Percentiles rank a stretch among this genome's conserved stretches.
phyloP scores from a whole-genome alignment of 306 rosid species.

The Clitoria ternatea region DNA sequence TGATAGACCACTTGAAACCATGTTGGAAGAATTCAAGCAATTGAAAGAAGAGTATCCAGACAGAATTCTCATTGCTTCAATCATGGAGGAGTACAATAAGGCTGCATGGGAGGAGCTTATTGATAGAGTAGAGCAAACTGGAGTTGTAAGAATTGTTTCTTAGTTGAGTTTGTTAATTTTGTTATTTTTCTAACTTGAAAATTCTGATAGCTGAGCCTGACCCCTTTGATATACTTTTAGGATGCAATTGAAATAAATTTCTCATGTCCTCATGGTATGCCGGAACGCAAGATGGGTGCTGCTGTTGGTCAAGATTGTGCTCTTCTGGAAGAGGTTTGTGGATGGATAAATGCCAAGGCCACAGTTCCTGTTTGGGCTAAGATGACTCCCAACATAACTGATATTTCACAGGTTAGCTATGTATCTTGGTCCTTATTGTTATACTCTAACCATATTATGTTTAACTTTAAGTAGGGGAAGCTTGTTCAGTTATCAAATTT shows the following conservation, averaged over 20 bases:
- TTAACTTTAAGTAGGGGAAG: background rate
- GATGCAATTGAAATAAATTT: conserved; percentile 92
- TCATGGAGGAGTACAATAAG: conserved; percentile 95
- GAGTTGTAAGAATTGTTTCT: conserved; percentile 62
- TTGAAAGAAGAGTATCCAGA: conserved; percentile 84
- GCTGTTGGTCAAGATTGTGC: conserved; percentile 95
- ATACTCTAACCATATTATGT: background rate
- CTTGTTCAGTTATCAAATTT: background rate
- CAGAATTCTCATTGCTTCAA: conserved; percentile 91
- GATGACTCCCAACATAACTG: conserved; percentile 99
- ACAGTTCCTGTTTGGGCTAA: conserved; percentile 97
- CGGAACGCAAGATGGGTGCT: conserved; percentile 96
- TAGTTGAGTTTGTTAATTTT: background rate
- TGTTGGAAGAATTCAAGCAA: conserved; percentile 87
- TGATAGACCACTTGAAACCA: conserved; percentile 83
- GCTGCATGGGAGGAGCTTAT: conserved; percentile 95
- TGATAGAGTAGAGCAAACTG: conserved; percentile 93
- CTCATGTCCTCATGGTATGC: conserved; percentile 98
- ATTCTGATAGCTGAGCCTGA: conserved; percentile 27
- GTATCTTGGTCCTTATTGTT: background rate
- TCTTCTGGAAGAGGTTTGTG: conserved; percentile 90
- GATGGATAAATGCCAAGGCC: conserved; percentile 95
- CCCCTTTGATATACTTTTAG: conserved; percentile 28
- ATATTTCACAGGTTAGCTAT: conserved; percentile 70
- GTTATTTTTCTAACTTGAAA: background rate